These are phyloP conservation scores for Nidula microcarpa DNA, from an alignment of 768 basidiomycete genomes.

Conservation along the genomic window DNA sequence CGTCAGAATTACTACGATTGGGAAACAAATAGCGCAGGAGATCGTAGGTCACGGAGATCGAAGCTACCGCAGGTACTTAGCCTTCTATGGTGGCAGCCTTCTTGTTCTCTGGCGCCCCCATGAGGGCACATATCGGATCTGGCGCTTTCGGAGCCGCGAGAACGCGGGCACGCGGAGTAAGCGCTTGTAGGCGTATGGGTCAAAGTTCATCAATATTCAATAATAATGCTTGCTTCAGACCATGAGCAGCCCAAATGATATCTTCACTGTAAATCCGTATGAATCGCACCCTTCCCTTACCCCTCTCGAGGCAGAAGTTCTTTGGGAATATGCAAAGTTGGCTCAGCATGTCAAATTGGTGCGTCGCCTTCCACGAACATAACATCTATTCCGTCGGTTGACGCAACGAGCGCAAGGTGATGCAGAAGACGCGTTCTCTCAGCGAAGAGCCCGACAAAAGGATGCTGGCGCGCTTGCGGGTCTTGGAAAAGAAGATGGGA, in stretches of 20 bases:
- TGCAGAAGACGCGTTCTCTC: constrained; percentile 63
- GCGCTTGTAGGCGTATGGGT: too few species aligned
- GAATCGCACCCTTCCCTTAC: constrained; percentile 66
- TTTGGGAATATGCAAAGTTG: constrained; percentile 93
- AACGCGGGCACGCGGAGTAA: too few species aligned
- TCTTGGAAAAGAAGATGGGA: constrained; percentile 92
- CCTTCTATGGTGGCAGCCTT: too few species aligned
- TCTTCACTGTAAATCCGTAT: constrained; percentile 68
- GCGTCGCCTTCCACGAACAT: background rate
- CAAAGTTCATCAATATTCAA: too few species aligned
- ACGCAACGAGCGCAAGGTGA: constrained; percentile 5
- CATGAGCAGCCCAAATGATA: constrained; percentile 23
- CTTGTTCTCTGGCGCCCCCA: too few species aligned
- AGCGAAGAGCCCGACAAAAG: constrained; percentile 75
- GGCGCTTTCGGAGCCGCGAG: too few species aligned
- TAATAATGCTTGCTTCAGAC: background rate
- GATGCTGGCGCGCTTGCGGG: constrained; percentile 71
- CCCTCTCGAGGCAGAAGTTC: constrained; percentile 68
- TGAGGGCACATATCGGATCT: too few species aligned
- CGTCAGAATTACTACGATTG: too few species aligned
- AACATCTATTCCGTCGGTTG: constrained; percentile 36
- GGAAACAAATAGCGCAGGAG: too few species aligned
- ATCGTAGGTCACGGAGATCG: too few species aligned
- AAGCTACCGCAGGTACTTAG: too few species aligned
- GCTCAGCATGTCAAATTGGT: constrained; percentile 79